Base-by-base conservation (phyloP, 2,329 filamentous ascomycete species). In the Neurospora sp. region DNA sequence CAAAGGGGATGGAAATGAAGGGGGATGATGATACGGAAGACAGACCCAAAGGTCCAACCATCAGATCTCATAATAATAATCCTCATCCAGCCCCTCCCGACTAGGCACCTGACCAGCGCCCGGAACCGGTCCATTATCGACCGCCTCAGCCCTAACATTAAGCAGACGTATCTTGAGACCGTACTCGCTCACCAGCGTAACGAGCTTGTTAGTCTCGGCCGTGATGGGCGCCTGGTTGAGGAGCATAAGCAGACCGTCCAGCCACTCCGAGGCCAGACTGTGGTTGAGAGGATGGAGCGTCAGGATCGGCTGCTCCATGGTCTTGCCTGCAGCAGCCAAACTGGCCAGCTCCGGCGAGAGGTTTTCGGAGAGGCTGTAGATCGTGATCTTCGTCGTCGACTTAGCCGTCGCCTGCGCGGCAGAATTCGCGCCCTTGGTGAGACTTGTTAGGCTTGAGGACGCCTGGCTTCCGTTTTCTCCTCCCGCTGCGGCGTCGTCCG, bases 201-300 rank as follows among this genome's bases (percentile, higher is more conserved):
- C 90, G 72, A 98, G 83, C 80, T 96, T 96, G 78, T 91, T 95
- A 42, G 96, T 98, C 81, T 98, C 95, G 2, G 93, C 89, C n/a
- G 96, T 99, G 78, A 99, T 97, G 23, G 96, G 96, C 71, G 94
- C 89, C 80, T 99, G 96, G 77, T 96, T 93, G 33, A 99, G 85
- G 69, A 99, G 84, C 93, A 99, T 97, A 70, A 98, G 85, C 73
- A 99, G 82, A 0, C 96, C 96, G 78, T 99, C 96, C 5, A 99
- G 85, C 96, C 96, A 99, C 81, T 99, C 96, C 0, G 93, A 96
- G 10, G 96, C 96, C 67, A 96, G 83, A 73, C 89, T 92, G 78
- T 96, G 91, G 71, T 89, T 92, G 71, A 89, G 83, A 6, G 95
- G 94, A 79, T 93, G 90, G 68, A 99, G 85, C n/a, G 90, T 92